A percentile compares a stretch with the other conserved stretches of the same genome.
Evolutionary conservation across 176 grass and related monocot species (phyloP).

Genomic region (Eragrostis curvula): DNA sequence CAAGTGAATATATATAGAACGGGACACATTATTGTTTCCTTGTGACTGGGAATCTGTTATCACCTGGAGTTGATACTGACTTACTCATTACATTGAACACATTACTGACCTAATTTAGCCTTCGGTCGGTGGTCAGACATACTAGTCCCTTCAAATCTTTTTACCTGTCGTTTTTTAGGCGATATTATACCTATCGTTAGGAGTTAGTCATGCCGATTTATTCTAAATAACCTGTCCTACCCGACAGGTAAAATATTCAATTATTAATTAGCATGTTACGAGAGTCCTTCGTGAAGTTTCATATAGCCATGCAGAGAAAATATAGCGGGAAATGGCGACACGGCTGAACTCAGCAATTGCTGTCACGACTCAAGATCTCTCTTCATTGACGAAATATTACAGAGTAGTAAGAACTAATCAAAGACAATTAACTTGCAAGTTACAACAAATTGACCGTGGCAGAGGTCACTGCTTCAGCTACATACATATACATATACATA

Average conservation of each 20-base stretch:
- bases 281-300: background rate
- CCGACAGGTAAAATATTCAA: background rate
- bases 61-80: background rate
- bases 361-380: constrained; percentile 20
- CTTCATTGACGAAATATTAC: constrained; percentile 21
- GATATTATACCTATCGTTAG: too few species aligned
- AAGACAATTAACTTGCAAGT: background rate
- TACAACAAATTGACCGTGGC: constrained; percentile 1
- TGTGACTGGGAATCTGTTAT: background rate
- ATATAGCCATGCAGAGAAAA: too few species aligned
- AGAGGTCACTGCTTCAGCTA: constrained; percentile 28
- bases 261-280: background rate
- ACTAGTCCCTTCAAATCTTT: too few species aligned
- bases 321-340: background rate
- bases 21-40: background rate
- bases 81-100: background rate
- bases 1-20: background rate
- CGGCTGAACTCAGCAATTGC: background rate
- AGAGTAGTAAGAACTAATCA: background rate
- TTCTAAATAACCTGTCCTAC: too few species aligned
- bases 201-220: too few species aligned
- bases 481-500: background rate
- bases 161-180: too few species aligned
- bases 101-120: background rate
- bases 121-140: background rate